Evolutionary conservation across 495 filamentous ascomycete species (phyloP).

Genomic region (Parathielavia appendiculata): DNA sequence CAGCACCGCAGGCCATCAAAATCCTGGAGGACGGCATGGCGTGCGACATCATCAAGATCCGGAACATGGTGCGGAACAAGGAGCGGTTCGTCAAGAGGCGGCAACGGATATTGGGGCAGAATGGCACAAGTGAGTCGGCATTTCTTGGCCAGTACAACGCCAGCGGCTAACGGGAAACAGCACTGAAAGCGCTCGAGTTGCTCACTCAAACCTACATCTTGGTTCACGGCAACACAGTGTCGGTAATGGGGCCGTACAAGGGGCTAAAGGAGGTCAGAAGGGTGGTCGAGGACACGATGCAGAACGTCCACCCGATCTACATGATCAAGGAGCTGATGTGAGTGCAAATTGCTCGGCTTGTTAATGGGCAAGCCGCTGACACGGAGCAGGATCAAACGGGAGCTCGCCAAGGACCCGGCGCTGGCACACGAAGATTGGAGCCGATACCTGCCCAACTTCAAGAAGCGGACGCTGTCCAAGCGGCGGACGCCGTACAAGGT

Average conservation of each 20-base stretch:
- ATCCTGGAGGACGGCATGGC: conserved; percentile 88
- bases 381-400: conserved; percentile 71
- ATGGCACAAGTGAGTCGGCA: conserved; percentile 29
- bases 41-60: conserved; percentile 91
- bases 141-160: not conserved
- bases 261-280: conserved; percentile 88
- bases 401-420: conserved; percentile 91
- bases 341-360: not conserved
- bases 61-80: conserved; percentile 83
- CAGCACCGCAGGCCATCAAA: conserved; percentile 86
- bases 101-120: conserved; percentile 76
- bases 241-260: conserved; percentile 85
- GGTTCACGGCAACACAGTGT: conserved; percentile 95
- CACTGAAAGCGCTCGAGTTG: conserved; percentile 89
- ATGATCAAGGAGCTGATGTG: conserved; percentile 88
- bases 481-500: conserved; percentile 78
- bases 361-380: conserved; percentile 12
- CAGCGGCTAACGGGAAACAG: conserved; percentile 16
- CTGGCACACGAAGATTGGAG: conserved; percentile 88
- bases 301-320: conserved; percentile 70
- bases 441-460: conserved; percentile 95
- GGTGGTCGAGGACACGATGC: conserved; percentile 93
- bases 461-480: conserved; percentile 87
- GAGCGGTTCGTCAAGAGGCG: conserved; percentile 95
- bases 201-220: conserved; percentile 90